A percentile compares a stretch with the other conserved stretches of the same genome.
Conservation (phyloP, 2,329 filamentous ascomycete genomes). For the Pleomassaria siparia region DNA sequence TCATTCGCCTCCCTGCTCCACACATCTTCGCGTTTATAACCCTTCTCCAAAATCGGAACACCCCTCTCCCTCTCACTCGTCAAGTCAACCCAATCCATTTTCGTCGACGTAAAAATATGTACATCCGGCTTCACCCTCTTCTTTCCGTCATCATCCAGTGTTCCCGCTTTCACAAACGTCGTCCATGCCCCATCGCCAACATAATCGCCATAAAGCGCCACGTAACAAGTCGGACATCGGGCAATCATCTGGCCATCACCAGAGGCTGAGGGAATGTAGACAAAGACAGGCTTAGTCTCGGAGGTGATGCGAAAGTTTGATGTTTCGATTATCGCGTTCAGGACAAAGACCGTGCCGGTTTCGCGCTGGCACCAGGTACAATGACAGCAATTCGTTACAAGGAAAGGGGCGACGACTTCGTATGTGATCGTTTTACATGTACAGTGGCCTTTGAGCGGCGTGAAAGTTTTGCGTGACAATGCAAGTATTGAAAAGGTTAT, state of each 20-base stretch:
- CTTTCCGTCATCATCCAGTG: constrained; percentile 43
- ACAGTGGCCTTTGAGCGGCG: too few relatives aligned
- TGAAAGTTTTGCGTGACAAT: too few relatives aligned
- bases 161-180: constrained; percentile 49
- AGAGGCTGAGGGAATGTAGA: constrained; percentile 45
- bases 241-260: constrained; percentile 45
- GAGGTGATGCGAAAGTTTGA: constrained; percentile 27
- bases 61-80: constrained; percentile 39
- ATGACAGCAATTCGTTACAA: constrained; percentile 52
- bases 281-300: constrained; percentile 12
- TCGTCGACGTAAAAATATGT: constrained; percentile 49
- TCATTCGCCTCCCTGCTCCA: constrained; percentile 16
- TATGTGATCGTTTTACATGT: too few relatives aligned
- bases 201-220: constrained; percentile 49
- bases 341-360: constrained; percentile 42
- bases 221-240: constrained; percentile 48
- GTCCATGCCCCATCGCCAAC: constrained; percentile 21
- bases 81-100: constrained; percentile 44
- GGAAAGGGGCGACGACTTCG: constrained; percentile 24
- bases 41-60: constrained; percentile 13
- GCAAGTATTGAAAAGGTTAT: too few relatives aligned
- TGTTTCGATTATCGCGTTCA: constrained; percentile 50
- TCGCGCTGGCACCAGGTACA: constrained; percentile 53
- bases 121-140: constrained; percentile 47
- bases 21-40: constrained; percentile 16